Evolutionary conservation across 2,329 filamentous ascomycete genomes (phyloP), one percentile per base, ranked within the genome.

Genomic region (Sporothrix mexicana): DNA sequence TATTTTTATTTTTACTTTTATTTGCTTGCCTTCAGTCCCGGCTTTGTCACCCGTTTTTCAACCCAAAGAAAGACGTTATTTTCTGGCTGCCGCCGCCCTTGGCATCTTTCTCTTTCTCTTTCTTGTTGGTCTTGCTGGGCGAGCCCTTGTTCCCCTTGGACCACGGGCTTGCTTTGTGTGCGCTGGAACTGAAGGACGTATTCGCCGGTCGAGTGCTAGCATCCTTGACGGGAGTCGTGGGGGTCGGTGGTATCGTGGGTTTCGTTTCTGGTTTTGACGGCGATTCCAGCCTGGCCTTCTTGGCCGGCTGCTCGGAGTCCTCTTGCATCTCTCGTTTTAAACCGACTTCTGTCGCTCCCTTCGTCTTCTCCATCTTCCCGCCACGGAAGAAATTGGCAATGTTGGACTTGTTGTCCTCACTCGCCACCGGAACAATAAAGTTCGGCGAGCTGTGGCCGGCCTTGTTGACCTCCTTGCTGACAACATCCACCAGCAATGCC

Each of bases 351-450:
- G 13, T 41, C n/a, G 20, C 23, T 41, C 45, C n/a, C 57, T 15
- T 49, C 20, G 10, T 15, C 36, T 12, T 20, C 20, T 12, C 15
- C 41, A 13, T 23, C 79, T 77, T n/a, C 75, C 80, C 81, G 85
- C 57, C 92, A 8, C 87, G 87, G 78, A 98, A 98, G 84, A 97
- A 98, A 78, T 97, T 97, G 62, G 92, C 93, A 80, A 98, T 98
- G 76, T 96, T 98, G 68, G 87, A 90, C 83, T 97, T 98, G 81
- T 98, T 98, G 78, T 95, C 92, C 76, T 89, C 91, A 81, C 93
- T 97, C 77, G 93, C 88, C 47, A 98, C 83, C 0, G 95, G 95
- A 1, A 97, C 84, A 61, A 98, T 87, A 78, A 98, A 97, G 0
- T 87, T 88, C 0, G 93, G 90, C 23, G 93, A 97, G 80, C 97